Percentiles rank a stretch among this genome's conserved stretches.
phyloP scores from a whole-genome alignment of 2,329 filamentous ascomycete species.

The Colletotrichum tamarilloi region DNA sequence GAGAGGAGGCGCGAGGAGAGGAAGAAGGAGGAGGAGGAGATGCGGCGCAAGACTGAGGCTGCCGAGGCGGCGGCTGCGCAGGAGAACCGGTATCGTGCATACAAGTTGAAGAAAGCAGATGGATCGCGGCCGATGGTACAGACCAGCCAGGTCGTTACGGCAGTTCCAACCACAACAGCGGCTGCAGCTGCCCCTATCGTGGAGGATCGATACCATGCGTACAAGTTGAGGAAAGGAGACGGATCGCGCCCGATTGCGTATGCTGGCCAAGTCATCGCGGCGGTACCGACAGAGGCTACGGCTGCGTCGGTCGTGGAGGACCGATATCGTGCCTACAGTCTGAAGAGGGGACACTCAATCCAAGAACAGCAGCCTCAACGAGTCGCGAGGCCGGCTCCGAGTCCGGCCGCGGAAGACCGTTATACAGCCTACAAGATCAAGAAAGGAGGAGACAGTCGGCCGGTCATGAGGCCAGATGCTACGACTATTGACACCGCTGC shows the following conservation, averaged over 20 bases:
- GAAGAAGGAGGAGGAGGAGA: conserved; percentile 15
- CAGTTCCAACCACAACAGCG: neutral
- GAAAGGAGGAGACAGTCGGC: neutral
- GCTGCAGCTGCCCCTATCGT: neutral
- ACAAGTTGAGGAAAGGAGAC: conserved; percentile 7
- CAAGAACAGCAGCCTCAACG: neutral
- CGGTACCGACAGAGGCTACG: neutral
- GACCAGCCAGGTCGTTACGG: too few species aligned
- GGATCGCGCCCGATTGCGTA: neutral
- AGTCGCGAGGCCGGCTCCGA: neutral
- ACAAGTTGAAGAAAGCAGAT: conserved; percentile 6
- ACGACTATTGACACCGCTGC: neutral
- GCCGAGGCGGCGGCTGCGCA: neutral
- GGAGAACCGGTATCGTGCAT: neutral
- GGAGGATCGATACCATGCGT: neutral
- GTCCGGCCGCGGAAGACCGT: neutral
- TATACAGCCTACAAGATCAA: neutral
- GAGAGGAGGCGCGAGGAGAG: conserved; percentile 9
- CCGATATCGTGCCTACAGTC: conserved; percentile 1
- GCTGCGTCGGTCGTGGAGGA: neutral
- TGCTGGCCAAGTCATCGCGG: too few species aligned
- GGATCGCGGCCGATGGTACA: neutral
- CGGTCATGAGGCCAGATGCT: neutral
- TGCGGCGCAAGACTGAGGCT: conserved; percentile 4
- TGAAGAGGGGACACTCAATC: neutral